Percentiles rank a stretch among this genome's conserved stretches.
Evolutionary conservation across 805 yeast genomes (phyloP).

Genomic region (Cyberlindnera mississippiensis): DNA sequence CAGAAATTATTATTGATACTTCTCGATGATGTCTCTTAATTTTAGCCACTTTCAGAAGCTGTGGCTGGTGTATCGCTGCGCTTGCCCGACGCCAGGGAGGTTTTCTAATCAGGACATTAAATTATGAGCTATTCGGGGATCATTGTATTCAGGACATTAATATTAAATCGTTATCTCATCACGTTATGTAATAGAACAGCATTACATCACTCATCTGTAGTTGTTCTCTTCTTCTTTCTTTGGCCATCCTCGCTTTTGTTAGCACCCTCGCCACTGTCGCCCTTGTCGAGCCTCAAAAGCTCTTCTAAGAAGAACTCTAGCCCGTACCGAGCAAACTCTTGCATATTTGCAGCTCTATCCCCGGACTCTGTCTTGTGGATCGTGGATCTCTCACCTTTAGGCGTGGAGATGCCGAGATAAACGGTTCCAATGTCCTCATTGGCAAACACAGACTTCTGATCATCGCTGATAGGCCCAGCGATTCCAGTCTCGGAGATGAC

Average conservation of each 20-base stretch:
- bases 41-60: too few relatives aligned
- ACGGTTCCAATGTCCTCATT: conserved; percentile 57
- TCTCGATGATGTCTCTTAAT: too few relatives aligned
- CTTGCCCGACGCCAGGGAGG: too few relatives aligned
- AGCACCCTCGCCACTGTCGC: not conserved
- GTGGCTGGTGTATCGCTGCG: too few relatives aligned
- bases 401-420: conserved; percentile 67
- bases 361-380: conserved; percentile 40
- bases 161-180: too few relatives aligned
- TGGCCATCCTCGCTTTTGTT: conserved; percentile 5
- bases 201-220: not conserved
- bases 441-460: conserved; percentile 34
- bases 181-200: not conserved
- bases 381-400: conserved; percentile 49
- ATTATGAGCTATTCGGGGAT: too few relatives aligned
- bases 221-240: conserved; percentile 7
- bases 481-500: conserved; percentile 84
- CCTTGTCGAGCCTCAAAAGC: conserved; percentile 29
- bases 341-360: conserved; percentile 70
- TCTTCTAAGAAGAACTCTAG: conserved; percentile 54
- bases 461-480: conserved; percentile 65
- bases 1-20: too few relatives aligned
- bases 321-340: conserved; percentile 65
- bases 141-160: too few relatives aligned
- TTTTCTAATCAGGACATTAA: too few relatives aligned